Conservation (phyloP, 2,329 filamentous ascomycete genomes). For the Ceratocystis albifundus region DNA sequence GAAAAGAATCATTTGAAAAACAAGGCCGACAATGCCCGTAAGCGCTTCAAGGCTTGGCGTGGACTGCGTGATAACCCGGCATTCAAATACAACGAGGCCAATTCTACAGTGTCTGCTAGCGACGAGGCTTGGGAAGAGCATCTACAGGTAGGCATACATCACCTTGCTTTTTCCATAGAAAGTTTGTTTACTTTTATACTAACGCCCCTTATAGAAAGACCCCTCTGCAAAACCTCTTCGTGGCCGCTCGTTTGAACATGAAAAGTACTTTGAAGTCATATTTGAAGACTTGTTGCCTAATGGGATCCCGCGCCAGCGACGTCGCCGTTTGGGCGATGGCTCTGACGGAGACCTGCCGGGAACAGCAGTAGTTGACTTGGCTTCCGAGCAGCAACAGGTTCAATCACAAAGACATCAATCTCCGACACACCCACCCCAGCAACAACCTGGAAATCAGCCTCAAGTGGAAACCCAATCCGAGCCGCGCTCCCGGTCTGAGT, state of each 20-base stretch:
- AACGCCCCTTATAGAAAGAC: conserved; percentile 37
- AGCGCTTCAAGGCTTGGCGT: conserved; percentile 51
- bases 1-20: conserved; percentile 52
- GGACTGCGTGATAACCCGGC: conserved; percentile 47
- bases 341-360: conserved; percentile 3
- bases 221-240: conserved; percentile 46
- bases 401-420: conserved; percentile 25
- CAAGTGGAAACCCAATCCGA: not conserved
- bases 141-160: conserved; percentile 40
- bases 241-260: conserved; percentile 48
- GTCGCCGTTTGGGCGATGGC: conserved; percentile 5
- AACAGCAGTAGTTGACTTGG: conserved; percentile 3
- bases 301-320: conserved; percentile 19
- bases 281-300: conserved; percentile 44
- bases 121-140: conserved; percentile 48
- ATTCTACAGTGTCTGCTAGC: conserved; percentile 42
- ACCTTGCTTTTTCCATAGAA: not conserved
- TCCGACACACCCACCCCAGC: conserved; percentile 20
- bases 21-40: conserved; percentile 52
- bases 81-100: conserved; percentile 42
- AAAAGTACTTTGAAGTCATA: conserved; percentile 49
- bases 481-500: not conserved
- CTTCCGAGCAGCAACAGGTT: not conserved
- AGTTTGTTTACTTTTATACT: not conserved
- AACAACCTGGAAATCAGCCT: not conserved